Evolutionary conservation across 345 rosid genomes (phyloP).

Genomic region (Sisymbrium irio): DNA sequence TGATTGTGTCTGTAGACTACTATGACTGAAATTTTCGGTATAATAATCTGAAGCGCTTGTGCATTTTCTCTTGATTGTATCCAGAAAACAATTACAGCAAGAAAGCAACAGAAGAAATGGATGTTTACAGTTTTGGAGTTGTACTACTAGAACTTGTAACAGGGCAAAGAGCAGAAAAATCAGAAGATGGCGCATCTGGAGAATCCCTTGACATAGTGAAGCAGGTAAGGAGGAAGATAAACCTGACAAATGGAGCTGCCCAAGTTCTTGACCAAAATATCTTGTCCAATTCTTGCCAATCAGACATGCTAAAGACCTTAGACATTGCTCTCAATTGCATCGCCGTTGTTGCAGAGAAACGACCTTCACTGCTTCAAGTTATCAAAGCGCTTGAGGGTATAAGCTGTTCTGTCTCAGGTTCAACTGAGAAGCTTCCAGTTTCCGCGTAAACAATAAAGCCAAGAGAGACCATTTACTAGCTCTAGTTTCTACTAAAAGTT

Average conservation of each 20-base stretch:
- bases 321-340: slow-evolving; percentile 76
- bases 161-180: slow-evolving; percentile 73
- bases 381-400: slow-evolving; percentile 57
- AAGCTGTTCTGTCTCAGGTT: slow-evolving; percentile 18
- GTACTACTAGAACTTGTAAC: slow-evolving; percentile 78
- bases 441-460: slow-evolving; percentile 18
- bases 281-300: slow-evolving; percentile 38
- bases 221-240: slow-evolving; percentile 88
- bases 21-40: neutral
- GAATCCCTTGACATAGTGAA: slow-evolving; percentile 70
- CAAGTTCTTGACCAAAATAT: slow-evolving; percentile 74
- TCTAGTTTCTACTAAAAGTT: neutral
- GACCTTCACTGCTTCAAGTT: slow-evolving; percentile 74
- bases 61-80: slow-evolving; percentile 26
- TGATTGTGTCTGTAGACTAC: neutral
- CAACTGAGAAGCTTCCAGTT: slow-evolving; percentile 15
- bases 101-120: slow-evolving; percentile 81
- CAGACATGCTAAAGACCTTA: slow-evolving; percentile 67
- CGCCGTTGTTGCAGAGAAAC: slow-evolving; percentile 70
- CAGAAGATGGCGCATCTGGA: slow-evolving; percentile 45
- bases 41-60: neutral
- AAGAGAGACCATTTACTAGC: slow-evolving; percentile 18
- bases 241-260: slow-evolving; percentile 64
- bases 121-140: slow-evolving; percentile 88
- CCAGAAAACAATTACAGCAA: slow-evolving; percentile 71